Evolutionary conservation across 1,139 yeast species (phyloP).

Genomic region (Blastobotrys raffinosifermentans): DNA sequence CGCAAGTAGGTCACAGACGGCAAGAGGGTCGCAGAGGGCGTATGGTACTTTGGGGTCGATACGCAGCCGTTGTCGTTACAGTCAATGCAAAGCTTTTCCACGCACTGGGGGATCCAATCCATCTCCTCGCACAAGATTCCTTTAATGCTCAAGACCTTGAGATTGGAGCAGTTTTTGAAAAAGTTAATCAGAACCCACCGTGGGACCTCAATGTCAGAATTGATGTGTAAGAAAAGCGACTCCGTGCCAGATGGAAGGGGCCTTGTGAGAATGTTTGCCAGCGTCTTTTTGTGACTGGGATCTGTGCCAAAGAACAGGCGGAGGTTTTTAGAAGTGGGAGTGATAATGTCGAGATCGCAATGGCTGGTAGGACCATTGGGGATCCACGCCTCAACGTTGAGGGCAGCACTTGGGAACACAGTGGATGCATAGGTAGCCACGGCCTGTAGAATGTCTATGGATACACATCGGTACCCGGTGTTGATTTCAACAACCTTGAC

Average conservation of each 20-base stretch:
- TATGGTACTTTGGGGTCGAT: background rate
- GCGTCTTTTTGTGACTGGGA: too few relatives aligned
- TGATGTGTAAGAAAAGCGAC: constrained; percentile 3
- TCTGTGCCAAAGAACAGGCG: background rate
- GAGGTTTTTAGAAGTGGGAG: background rate
- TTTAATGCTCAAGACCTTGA: constrained; percentile 2
- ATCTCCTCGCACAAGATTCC: constrained; percentile 1
- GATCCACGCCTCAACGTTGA: constrained; percentile 1
- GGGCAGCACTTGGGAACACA: background rate
- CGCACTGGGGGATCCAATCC: constrained; percentile 5
- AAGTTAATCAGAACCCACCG: background rate
- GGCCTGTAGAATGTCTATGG: background rate
- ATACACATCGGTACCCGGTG: background rate
- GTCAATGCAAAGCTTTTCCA: constrained; percentile 4
- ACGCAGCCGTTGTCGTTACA: background rate
- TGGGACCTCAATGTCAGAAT: background rate
- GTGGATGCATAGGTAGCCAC: background rate
- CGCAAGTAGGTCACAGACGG: constrained; percentile 7
- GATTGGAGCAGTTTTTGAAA: constrained; percentile 2
- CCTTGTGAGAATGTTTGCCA: background rate
- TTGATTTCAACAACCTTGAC: constrained; percentile 1
- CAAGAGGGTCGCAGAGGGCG: constrained; percentile 2
- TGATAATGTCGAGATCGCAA: background rate
- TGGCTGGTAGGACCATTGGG: background rate
- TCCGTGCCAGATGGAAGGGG: constrained; percentile 1